These are phyloP conservation scores for Candida broadrunensis DNA, from an alignment of 805 yeast genomes.

Conservation along the genomic window DNA sequence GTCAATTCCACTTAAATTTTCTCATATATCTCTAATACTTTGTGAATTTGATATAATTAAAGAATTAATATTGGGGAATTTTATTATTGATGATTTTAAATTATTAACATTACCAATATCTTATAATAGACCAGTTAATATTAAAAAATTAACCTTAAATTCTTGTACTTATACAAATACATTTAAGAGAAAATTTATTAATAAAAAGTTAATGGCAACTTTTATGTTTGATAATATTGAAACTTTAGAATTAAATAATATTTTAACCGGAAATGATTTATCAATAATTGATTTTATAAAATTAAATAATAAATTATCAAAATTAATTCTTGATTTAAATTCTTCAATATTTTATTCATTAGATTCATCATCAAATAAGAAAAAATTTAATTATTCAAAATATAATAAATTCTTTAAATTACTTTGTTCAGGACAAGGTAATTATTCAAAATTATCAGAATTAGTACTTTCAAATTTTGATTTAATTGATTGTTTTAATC, in stretches of 20 bases:
- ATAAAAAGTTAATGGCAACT: slow-evolving; percentile 10
- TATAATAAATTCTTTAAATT: slow-evolving; percentile 26
- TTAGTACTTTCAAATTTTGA: slow-evolving; percentile 31
- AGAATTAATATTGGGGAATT: slow-evolving; percentile 42
- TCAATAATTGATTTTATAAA: slow-evolving; percentile 47
- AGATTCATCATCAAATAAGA: slow-evolving; percentile 4
- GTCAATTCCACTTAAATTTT: slow-evolving; percentile 48
- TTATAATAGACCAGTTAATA: slow-evolving; percentile 19
- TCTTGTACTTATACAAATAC: slow-evolving; percentile 20
- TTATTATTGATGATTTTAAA: slow-evolving; percentile 45
- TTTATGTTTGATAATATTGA: slow-evolving; percentile 41
- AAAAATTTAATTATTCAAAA: slow-evolving; percentile 27
- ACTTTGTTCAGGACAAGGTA: slow-evolving; percentile 34
- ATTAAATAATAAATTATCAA: slow-evolving; percentile 27
- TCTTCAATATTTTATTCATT: slow-evolving; percentile 39
- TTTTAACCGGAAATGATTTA: slow-evolving; percentile 45
- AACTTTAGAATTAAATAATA: slow-evolving; percentile 32
- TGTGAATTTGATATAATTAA: slow-evolving; percentile 37
- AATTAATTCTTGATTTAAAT: slow-evolving; percentile 45
- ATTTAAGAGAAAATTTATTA: slow-evolving; percentile 10
- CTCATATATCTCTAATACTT: slow-evolving; percentile 45
- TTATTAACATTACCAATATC: slow-evolving; percentile 5
- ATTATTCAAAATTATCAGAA: slow-evolving; percentile 21
- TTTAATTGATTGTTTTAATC: slow-evolving; percentile 15
- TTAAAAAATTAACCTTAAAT: slow-evolving; percentile 13